These are phyloP conservation scores for Colletotrichum siamense DNA, from an alignment of 2,329 filamentous ascomycete species.

Conservation along the genomic window DNA sequence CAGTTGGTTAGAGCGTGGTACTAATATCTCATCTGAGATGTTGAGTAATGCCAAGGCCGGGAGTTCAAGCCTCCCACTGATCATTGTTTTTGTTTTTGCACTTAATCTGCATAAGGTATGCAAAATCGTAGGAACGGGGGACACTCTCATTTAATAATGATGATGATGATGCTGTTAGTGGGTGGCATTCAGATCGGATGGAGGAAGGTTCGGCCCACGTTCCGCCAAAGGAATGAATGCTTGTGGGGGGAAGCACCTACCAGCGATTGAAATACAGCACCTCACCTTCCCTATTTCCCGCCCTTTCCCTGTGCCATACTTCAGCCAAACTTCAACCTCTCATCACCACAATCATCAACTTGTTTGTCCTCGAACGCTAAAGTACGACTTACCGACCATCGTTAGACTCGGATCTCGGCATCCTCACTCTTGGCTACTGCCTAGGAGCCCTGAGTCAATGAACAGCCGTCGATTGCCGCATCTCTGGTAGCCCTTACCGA, in stretches of 20 bases:
- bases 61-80: slow-evolving; percentile 24
- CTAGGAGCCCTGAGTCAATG: not conserved
- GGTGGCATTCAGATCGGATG: not conserved
- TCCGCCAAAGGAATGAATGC: not conserved
- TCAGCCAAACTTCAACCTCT: not conserved
- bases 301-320: not conserved
- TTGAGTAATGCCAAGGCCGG: slow-evolving; percentile 20
- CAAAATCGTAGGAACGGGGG: not conserved
- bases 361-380: not conserved
- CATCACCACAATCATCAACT: not conserved
- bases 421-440: not conserved
- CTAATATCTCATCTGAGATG: slow-evolving; percentile 11
- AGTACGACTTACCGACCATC: not conserved
- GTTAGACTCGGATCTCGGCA: not conserved
- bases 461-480: not conserved
- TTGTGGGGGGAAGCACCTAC: not conserved
- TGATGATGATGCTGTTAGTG: not conserved
- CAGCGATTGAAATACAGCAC: not conserved
- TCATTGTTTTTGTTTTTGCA: not conserved
- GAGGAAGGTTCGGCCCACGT: not conserved
- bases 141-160: fast-evolving
- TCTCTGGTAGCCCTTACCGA: not conserved
- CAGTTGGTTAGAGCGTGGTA: slow-evolving; percentile 24
- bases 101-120: not conserved
- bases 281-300: not conserved